Conservation (phyloP, 768 basidiomycete genomes). For the Calocybe indica region DNA sequence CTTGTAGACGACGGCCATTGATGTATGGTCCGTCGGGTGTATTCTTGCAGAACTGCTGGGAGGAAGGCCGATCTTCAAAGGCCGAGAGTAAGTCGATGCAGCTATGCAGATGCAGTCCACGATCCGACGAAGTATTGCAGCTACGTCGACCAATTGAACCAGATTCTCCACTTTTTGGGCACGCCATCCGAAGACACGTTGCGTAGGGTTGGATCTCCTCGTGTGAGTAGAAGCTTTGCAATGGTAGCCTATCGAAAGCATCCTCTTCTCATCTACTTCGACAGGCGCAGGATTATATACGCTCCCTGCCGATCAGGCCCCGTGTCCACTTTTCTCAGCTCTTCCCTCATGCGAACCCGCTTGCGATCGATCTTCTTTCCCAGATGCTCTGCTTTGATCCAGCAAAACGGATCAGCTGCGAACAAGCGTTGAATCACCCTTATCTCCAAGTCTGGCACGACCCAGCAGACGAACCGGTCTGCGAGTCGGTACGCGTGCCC, state of each 20-base stretch:
- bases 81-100: conserved; percentile 71
- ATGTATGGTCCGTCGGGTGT: conserved; percentile 96
- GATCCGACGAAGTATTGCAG: conserved; percentile 28
- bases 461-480: conserved; percentile 88
- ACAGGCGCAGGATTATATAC: conserved; percentile 96
- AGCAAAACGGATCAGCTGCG: conserved; percentile 92
- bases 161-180: conserved; percentile 96
- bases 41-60: conserved; percentile 90
- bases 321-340: conserved; percentile 87
- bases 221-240: conserved; percentile 43
- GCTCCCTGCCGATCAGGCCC: conserved; percentile 95
- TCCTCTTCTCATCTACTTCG: conserved; percentile 5
- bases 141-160: conserved; percentile 98
- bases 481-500: conserved; percentile 53
- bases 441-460: conserved; percentile 98
- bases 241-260: not conserved
- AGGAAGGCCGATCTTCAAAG: conserved; percentile 95
- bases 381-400: conserved; percentile 96
- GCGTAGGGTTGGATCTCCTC: conserved; percentile 90
- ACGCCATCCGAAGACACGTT: conserved; percentile 97
- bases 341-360: conserved; percentile 91
- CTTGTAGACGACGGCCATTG: conserved; percentile 79
- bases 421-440: conserved; percentile 91
- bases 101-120: not conserved
- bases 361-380: conserved; percentile 87